Evolutionary conservation across 345 rosid species (phyloP).

Genomic region (Euphorbia pulcherrima): DNA sequence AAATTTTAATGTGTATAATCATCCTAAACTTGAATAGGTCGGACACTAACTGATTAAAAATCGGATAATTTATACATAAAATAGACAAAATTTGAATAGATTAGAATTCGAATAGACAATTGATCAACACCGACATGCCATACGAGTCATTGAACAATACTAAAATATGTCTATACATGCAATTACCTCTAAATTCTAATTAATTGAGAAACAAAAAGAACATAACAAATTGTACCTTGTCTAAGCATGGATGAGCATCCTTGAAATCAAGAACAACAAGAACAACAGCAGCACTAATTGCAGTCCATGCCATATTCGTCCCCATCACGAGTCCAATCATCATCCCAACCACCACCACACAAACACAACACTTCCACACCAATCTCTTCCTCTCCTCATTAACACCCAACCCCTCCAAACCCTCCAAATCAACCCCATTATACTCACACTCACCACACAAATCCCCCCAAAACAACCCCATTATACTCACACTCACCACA

Average conservation of each 20-base stretch:
- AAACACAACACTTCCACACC: conserved; percentile 58
- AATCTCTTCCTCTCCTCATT: conserved; percentile 40
- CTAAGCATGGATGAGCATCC: conserved; percentile 70
- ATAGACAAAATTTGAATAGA: too few relatives aligned
- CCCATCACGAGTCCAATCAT: conserved; percentile 58
- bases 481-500: conserved; percentile 32
- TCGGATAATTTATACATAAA: too few relatives aligned
- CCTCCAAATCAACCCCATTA: conserved; percentile 26
- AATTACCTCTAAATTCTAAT: too few relatives aligned
- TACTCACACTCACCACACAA: conserved; percentile 1
- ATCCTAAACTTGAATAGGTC: too few relatives aligned
- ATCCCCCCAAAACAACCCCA: conserved; percentile 28
- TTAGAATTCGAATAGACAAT: too few relatives aligned
- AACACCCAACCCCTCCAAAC: too few relatives aligned
- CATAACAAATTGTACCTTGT: conserved; percentile 46
- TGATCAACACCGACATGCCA: too few relatives aligned
- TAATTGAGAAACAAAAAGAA: too few relatives aligned
- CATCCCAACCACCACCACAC: conserved; percentile 58
- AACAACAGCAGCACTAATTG: conserved; percentile 72
- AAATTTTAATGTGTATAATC: too few relatives aligned
- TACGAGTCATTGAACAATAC: too few relatives aligned
- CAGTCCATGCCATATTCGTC: conserved; percentile 80
- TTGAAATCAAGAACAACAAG: conserved; percentile 75
- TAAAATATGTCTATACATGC: too few relatives aligned
- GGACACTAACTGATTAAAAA: too few relatives aligned